phyloP scores from a whole-genome alignment of 2,329 filamentous ascomycete species.

The Zarea fungicola region DNA sequence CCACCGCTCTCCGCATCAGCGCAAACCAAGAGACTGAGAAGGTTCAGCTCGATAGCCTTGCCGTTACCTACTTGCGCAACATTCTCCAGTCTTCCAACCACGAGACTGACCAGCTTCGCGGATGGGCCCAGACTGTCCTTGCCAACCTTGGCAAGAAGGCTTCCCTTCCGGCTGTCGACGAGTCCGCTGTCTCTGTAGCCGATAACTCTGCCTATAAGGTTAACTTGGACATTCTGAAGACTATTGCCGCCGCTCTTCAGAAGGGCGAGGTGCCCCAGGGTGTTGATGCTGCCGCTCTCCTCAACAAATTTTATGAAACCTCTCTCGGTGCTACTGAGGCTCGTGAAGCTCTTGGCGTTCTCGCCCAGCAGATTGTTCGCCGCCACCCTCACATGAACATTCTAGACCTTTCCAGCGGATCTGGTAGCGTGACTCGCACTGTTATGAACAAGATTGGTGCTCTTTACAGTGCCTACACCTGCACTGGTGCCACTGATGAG shows the following conservation, averaged over 20 bases:
- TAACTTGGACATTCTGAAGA: slow-evolving; percentile 9
- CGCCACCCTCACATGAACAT: slow-evolving; percentile 15
- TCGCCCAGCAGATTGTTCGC: slow-evolving; percentile 13
- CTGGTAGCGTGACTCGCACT: slow-evolving; percentile 10
- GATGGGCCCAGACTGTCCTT: slow-evolving; percentile 12
- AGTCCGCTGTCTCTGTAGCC: neutral
- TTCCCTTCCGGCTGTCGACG: slow-evolving; percentile 2
- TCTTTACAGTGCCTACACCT: slow-evolving; percentile 13
- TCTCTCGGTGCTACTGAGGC: slow-evolving; percentile 9
- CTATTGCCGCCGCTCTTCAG: slow-evolving; percentile 7
- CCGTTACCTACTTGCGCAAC: slow-evolving; percentile 10
- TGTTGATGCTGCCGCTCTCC: neutral
- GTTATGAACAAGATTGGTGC: slow-evolving; percentile 10
- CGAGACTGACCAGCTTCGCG: slow-evolving; percentile 11
- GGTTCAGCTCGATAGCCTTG: slow-evolving; percentile 11
- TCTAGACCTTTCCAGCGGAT: slow-evolving; percentile 11
- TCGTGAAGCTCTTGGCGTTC: slow-evolving; percentile 3
- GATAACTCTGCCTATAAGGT: slow-evolving; percentile 8
- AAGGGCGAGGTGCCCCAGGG: slow-evolving; percentile 7
- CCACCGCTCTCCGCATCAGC: slow-evolving; percentile 3
- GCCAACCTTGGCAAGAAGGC: slow-evolving; percentile 7
- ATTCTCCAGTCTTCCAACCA: slow-evolving; percentile 9
- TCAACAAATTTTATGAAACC: slow-evolving; percentile 11
- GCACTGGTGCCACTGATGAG: slow-evolving; percentile 11
- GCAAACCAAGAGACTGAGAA: slow-evolving; percentile 9